Base-by-base conservation (phyloP, 352 stramenopile species). In the Phytopythium litorale region DNA sequence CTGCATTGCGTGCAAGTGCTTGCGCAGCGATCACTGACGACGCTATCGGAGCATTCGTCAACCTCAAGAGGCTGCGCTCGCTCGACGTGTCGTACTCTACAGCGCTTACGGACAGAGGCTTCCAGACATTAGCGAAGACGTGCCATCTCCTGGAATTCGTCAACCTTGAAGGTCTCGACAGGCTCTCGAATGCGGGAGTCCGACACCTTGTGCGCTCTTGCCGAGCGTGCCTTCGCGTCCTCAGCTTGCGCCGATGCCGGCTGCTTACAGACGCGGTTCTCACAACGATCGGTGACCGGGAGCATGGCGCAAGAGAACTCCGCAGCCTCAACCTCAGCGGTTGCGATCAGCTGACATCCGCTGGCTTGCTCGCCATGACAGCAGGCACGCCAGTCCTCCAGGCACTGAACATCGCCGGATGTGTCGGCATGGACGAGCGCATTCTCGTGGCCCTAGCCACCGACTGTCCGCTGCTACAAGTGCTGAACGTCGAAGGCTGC, bases 401-500 rank as follows among this genome's bases (percentile, higher is more conserved):
- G 63, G 77, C 72, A 1, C 65, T 94, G 11, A 88, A 87, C 60
- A 59, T 92, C 15, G 81, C 90, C 64, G 82, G 84, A 11, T 91
- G 84, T 57, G 45, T 77, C 4, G 66, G 78, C 18, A 88, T 94
- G 74, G 71, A 73, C 46, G 84, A 92, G 66, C 80, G 90, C 37
- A 83, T 91, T 38, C 67, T 94, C 2, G 83, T 72, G 4, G 72
- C 71, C 11, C 65, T 91, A 9, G 82, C 79, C 11, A 76, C 72
- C 7, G 65, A 65, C 28, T 91, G 83, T 12, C 58, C 84, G 15
- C 69, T 78, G 19, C 65, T 94, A 0, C 81, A 91, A 58, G 70
- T 79, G 23, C 72, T 94, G 13, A 90, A 91, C 40, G 51, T 94
- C 37, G 84, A 80, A 18, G 84, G 84, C 30, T 94, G 84, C 43